Evolutionary conservation across 805 yeast genomes (phyloP), one percentile per base, ranked within the genome.

Genomic region (Ogataea wickerhamii): DNA sequence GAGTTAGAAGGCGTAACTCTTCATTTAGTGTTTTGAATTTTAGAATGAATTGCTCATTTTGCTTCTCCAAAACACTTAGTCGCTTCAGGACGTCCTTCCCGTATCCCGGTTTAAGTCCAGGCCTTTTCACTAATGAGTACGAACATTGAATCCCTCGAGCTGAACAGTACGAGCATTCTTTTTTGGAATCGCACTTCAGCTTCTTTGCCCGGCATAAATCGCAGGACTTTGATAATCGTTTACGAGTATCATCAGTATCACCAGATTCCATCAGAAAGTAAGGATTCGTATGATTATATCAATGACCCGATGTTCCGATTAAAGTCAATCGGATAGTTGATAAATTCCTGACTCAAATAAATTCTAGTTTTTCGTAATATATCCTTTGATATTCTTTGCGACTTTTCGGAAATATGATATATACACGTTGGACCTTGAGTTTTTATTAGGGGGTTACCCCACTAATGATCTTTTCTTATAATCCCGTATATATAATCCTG

Each of bases 101-200:
- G 26, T 53, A 55, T 12, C 56, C 60, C 4, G 49, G 49, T 33
- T 52, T 52, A 36, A 55, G 45, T 17, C 58, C 58, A 6, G 58
- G 58, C 34, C 45, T 45, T 34, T 40, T 51, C 44, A 52, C 47
- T 21, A 47, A 31, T 11, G 52, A 47, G 24, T 48, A 51, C 18
- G 37, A 30, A 28, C 55, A 51, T 18, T 29, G 23, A 17, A 35
- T 26, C 12, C 39, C 36, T 28, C 45, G 46, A 27, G 37, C 40
- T 5, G 28, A 14, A 28, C 53, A 49, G 37, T 47, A 45, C 2
- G 40, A 20, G 28, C 53, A 49, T 6, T 35, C 45, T 20, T 27
- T 45, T 20, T 19, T 18, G 3, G 49, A 44, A 34, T 47, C 48
- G 27, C 51, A 49, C 34, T 43, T 43, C 13, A 49, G 45, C 29